phyloP scores from a whole-genome alignment of 768 basidiomycete genomes.

The Phylloporus sp. region DNA sequence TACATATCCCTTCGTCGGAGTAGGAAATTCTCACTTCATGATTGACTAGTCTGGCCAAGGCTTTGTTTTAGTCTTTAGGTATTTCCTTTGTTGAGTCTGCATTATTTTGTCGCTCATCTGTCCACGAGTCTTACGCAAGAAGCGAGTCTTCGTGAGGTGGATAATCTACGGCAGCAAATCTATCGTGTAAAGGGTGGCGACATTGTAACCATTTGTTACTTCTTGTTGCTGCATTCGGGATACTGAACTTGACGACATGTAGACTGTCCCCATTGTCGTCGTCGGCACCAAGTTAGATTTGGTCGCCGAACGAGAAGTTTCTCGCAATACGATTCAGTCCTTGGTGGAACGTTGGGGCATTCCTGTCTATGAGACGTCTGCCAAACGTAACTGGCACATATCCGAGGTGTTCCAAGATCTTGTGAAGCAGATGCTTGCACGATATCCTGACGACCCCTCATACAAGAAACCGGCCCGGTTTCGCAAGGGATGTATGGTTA shows the following conservation, averaged over 20 bases:
- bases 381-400: constrained; percentile 79
- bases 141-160: constrained; percentile 73
- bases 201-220: constrained; percentile 37
- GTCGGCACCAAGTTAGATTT: constrained; percentile 86
- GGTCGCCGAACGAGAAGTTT: constrained; percentile 74
- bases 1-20: neutral
- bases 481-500: constrained; percentile 33
- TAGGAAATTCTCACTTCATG: neutral
- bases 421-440: constrained; percentile 64
- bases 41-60: constrained; percentile 56
- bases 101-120: constrained; percentile 1
- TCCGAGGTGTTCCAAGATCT: constrained; percentile 74
- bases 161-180: constrained; percentile 76
- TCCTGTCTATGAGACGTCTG: constrained; percentile 86
- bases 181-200: constrained; percentile 72
- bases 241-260: constrained; percentile 7
- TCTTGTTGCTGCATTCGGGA: neutral
- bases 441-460: constrained; percentile 48
- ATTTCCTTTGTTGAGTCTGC: neutral
- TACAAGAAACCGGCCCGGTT: constrained; percentile 28
- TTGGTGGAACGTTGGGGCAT: constrained; percentile 63
- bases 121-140: constrained; percentile 68
- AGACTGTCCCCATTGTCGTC: constrained; percentile 75
- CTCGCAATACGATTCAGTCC: constrained; percentile 54
- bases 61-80: constrained; percentile 83